These are phyloP conservation scores for Cercis canadensis DNA, from an alignment of 306 rosid species.

Conservation along the genomic window DNA sequence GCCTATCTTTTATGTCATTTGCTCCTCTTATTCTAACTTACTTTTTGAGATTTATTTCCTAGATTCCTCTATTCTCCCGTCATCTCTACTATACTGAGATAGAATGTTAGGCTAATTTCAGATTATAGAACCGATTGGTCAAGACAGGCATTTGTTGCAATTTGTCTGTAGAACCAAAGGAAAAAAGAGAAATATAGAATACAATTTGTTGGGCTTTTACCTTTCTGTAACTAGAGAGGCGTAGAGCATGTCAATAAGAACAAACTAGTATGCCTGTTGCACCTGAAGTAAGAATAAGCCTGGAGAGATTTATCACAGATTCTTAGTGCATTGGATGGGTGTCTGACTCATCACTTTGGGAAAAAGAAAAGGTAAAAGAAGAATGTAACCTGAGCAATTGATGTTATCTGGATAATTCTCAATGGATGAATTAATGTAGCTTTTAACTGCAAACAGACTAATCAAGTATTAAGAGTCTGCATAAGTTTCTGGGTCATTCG, in stretches of 20 bases:
- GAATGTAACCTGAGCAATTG: no score
- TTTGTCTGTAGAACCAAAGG: conserved; percentile 13
- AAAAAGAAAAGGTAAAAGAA: not conserved
- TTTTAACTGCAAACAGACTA: not conserved
- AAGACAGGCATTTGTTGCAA: conserved; percentile 3
- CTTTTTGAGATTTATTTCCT: conserved; percentile 15
- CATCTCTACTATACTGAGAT: conserved; percentile 4
- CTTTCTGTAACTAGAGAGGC: conserved; percentile 13
- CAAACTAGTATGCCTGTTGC: conserved; percentile 1
- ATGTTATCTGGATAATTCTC: no score
- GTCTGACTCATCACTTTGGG: not conserved
- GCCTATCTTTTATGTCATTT: conserved; percentile 16
- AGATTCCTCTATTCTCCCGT: not conserved
- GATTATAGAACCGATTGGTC: conserved; percentile 25
- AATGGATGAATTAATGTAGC: no score
- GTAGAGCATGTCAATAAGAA: conserved; percentile 10
- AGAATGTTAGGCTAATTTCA: conserved; percentile 7
- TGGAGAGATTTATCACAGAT: conserved; percentile 6
- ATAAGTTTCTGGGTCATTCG: no score
- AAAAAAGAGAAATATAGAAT: conserved; percentile 20
- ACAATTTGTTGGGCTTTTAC: conserved; percentile 3
- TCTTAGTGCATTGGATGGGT: not conserved
- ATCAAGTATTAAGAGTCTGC: not conserved
- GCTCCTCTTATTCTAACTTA: not conserved
- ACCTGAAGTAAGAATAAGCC: conserved; percentile 14